These are phyloP conservation scores for Suillus subaureus DNA, from an alignment of 768 basidiomycete genomes.

Conservation along the genomic window DNA sequence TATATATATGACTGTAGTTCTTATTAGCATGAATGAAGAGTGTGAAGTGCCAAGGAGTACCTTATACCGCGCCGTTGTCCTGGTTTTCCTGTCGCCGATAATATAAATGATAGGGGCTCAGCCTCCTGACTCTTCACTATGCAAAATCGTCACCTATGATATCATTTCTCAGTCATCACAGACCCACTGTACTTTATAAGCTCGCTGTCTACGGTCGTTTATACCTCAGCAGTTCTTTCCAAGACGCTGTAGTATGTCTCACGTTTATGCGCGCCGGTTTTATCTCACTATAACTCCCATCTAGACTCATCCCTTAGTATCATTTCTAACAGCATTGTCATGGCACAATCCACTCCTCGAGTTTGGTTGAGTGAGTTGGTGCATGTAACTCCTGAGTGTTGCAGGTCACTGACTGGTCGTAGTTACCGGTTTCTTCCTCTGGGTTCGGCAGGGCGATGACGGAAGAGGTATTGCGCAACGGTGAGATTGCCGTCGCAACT, in stretches of 20 bases:
- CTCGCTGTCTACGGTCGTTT: background rate
- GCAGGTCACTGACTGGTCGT: background rate
- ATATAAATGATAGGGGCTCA: background rate
- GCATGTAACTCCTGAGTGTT: background rate
- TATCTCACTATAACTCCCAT: background rate
- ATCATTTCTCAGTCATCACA: background rate
- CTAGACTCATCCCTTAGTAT: background rate
- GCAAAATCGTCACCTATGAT: background rate
- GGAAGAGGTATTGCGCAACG: slow-evolving; percentile 33
- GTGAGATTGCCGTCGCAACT: slow-evolving; percentile 45
- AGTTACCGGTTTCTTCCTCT: slow-evolving; percentile 45
- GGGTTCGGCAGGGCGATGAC: slow-evolving; percentile 40
- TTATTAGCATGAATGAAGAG: slow-evolving; percentile 15
- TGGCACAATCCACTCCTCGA: background rate
- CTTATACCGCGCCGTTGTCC: no score
- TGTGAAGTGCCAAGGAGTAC: background rate
- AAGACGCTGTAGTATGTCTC: background rate
- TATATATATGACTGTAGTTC: slow-evolving; percentile 29
- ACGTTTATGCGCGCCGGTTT: background rate
- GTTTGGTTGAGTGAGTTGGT: background rate
- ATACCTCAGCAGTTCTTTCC: background rate
- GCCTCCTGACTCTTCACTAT: background rate
- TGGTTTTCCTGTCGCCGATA: background rate
- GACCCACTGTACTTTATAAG: background rate
- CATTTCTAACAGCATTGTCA: background rate